Conservation (phyloP, 1,139 yeast genomes). For the Debaryomyces robertsiae region DNA sequence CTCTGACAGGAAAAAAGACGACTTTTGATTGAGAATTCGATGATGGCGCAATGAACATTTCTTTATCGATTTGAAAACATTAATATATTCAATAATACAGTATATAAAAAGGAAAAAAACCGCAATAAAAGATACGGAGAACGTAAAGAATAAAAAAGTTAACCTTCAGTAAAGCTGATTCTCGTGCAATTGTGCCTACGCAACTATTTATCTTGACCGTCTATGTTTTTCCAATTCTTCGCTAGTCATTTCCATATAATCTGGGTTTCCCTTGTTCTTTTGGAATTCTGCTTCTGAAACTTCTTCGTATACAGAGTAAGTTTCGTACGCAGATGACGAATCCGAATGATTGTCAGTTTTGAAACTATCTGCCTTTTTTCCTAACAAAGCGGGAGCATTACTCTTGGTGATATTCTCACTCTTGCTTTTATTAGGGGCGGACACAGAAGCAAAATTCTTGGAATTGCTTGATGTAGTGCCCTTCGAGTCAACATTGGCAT, state of each 20-base stretch:
- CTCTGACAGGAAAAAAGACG: slow-evolving; percentile 86
- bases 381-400: slow-evolving; percentile 1
- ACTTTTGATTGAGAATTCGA: slow-evolving; percentile 50
- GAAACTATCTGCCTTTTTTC: slow-evolving; percentile 1
- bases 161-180: too few relatives aligned
- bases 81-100: slow-evolving; percentile 8
- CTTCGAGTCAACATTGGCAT: slow-evolving; percentile 7
- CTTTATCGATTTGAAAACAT: slow-evolving; percentile 1
- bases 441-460: slow-evolving; percentile 7
- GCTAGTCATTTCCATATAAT: slow-evolving; percentile 49
- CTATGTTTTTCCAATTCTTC: slow-evolving; percentile 32
- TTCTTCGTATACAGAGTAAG: slow-evolving; percentile 52
- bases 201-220: not conserved
- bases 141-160: not conserved
- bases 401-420: slow-evolving; percentile 2
- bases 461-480: not conserved
- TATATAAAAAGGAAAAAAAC: slow-evolving; percentile 2
- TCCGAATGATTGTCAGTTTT: slow-evolving; percentile 16
- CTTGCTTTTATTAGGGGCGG: slow-evolving; percentile 8
- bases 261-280: slow-evolving; percentile 46
- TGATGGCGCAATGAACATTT: too few relatives aligned
- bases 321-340: slow-evolving; percentile 28
- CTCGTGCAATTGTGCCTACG: too few relatives aligned
- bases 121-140: not conserved
- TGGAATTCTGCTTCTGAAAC: slow-evolving; percentile 52